Percentiles rank a stretch among this genome's conserved stretches.
These are phyloP conservation scores for Trichoderma lentiforme DNA, from an alignment of 2,329 filamentous ascomycete genomes.

Conservation along the genomic window DNA sequence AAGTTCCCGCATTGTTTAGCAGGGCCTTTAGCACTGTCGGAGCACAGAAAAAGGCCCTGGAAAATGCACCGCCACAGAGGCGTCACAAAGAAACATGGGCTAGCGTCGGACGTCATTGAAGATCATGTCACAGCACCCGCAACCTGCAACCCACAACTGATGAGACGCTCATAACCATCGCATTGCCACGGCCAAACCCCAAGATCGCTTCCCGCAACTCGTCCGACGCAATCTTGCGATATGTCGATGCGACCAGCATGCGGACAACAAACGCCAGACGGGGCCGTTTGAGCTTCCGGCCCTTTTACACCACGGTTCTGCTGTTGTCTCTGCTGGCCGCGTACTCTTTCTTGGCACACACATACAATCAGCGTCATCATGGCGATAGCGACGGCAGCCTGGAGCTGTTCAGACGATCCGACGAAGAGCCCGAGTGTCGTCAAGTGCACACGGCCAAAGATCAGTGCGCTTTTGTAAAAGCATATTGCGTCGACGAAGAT, in stretches of 20 bases:
- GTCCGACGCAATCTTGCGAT: background rate
- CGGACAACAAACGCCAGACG: slow-evolving; percentile 20
- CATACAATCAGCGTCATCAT: slow-evolving; percentile 14
- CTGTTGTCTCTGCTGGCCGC: slow-evolving; percentile 46
- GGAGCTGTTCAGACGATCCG: slow-evolving; percentile 26
- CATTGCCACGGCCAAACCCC: background rate
- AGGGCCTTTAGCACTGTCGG: background rate
- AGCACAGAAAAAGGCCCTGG: background rate
- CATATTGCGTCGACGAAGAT: slow-evolving; percentile 84
- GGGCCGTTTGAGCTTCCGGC: slow-evolving; percentile 43
- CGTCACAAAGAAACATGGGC: background rate
- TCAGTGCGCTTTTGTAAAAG: slow-evolving; percentile 80
- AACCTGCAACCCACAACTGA: background rate
- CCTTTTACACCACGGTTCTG: slow-evolving; percentile 47
- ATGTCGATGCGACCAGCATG: slow-evolving; percentile 18
- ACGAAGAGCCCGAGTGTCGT: slow-evolving; percentile 59
- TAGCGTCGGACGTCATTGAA: slow-evolving; percentile 1
- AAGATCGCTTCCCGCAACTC: background rate
- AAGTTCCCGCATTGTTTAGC: background rate
- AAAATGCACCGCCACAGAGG: background rate
- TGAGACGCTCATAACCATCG: background rate
- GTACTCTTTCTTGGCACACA: slow-evolving; percentile 38
- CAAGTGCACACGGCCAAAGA: slow-evolving; percentile 73
- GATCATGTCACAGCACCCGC: background rate
- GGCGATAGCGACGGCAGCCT: slow-evolving; percentile 13